These are phyloP conservation scores for Albatrellus sp. DNA, from an alignment of 1,284 basidiomycete genomes.

Conservation along the genomic window DNA sequence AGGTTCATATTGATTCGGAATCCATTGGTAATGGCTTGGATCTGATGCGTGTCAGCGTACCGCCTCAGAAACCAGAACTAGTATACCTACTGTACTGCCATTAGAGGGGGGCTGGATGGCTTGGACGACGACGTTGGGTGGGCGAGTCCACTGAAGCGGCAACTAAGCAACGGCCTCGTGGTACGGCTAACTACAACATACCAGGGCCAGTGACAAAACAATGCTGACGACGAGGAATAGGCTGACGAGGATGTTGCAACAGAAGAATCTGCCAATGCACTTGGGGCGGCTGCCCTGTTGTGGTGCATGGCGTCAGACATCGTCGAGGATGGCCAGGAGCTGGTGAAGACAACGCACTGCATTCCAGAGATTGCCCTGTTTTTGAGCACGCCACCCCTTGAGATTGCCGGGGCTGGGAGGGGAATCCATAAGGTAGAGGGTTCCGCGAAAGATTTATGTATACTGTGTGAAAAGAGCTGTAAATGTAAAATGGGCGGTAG, in stretches of 20 bases:
- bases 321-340: no score
- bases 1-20: conserved; percentile 55
- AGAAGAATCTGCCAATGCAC: conserved; percentile 42
- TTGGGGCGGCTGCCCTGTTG: conserved; percentile 9
- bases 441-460: neutral
- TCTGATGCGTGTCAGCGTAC: conserved; percentile 8
- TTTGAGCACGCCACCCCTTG: conserved; percentile 9
- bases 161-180: neutral
- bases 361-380: conserved; percentile 10
- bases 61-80: conserved; percentile 3
- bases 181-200: conserved; percentile 23
- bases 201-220: conserved; percentile 57
- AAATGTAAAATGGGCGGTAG: no score
- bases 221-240: conserved; percentile 51
- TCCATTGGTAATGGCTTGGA: conserved; percentile 25
- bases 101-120: conserved; percentile 30
- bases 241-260: conserved; percentile 46
- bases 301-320: neutral
- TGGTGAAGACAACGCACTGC: conserved; percentile 1
- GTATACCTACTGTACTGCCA: conserved; percentile 27
- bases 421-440: neutral
- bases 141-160: conserved; percentile 57
- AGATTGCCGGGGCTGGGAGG: conserved; percentile 7
- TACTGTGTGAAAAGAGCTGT: no score
- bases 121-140: conserved; percentile 63